Conservation (phyloP, 2,329 filamentous ascomycete genomes). For the Dothiorella sarmentorum region DNA sequence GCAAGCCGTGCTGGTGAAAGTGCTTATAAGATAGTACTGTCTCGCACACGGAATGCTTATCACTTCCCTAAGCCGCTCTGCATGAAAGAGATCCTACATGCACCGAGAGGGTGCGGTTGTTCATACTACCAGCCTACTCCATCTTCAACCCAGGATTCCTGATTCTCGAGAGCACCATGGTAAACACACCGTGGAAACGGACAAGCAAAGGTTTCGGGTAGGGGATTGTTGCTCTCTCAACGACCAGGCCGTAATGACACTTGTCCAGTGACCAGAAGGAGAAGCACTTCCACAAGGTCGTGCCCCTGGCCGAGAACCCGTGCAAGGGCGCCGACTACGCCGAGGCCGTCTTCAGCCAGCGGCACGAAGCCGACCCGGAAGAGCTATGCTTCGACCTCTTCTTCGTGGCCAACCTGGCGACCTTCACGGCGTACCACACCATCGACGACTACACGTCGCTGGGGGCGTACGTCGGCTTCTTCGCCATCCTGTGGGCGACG, state of each 20-base stretch:
- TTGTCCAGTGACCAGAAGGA: not conserved
- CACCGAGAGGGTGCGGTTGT: no score
- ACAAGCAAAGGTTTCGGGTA: not conserved
- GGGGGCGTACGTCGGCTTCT: constrained; percentile 38
- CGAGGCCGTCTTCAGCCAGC: constrained; percentile 35
- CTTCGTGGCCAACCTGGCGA: constrained; percentile 38
- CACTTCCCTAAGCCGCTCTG: no score
- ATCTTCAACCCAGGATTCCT: no score
- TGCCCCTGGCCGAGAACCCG: constrained; percentile 35
- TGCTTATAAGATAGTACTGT: no score
- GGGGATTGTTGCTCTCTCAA: not conserved
- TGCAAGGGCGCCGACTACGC: constrained; percentile 35
- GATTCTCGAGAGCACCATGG: no score
- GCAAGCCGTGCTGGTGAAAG: no score
- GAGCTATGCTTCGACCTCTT: constrained; percentile 38
- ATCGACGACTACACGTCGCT: constrained; percentile 34
- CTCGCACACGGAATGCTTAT: no score
- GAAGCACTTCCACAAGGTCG: constrained; percentile 32
- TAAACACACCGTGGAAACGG: constrained; percentile 1
- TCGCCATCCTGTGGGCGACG: constrained; percentile 36
- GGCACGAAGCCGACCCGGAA: constrained; percentile 38
- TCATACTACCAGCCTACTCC: no score
- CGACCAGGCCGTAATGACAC: not conserved
- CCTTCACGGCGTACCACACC: constrained; percentile 39
- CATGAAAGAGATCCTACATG: no score